Evolutionary conservation across 768 basidiomycete species (phyloP).

Genomic region (Leccinum boreale): DNA sequence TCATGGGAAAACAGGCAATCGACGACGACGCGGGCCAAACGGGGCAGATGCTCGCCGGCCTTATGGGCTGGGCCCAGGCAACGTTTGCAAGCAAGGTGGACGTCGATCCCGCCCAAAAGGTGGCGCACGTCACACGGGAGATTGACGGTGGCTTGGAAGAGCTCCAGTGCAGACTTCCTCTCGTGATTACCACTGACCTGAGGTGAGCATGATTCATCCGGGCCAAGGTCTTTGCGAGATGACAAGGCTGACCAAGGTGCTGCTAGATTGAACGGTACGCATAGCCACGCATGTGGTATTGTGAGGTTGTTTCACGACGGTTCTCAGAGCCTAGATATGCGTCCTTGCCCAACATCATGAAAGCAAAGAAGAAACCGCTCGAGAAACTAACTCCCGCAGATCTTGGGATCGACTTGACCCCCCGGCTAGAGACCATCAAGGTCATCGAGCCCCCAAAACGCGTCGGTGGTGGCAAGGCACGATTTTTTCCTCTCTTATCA

Average conservation of each 20-base stretch:
- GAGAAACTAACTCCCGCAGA: constrained; percentile 79
- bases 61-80: constrained; percentile 90
- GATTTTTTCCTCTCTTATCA: constrained; percentile 7
- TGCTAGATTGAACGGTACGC: constrained; percentile 68
- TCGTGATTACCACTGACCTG: constrained; percentile 90
- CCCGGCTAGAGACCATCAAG: constrained; percentile 80
- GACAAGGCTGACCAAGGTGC: background rate
- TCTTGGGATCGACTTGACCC: constrained; percentile 80
- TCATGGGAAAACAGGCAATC: constrained; percentile 97
- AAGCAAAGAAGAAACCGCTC: constrained; percentile 98
- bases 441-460: constrained; percentile 89
- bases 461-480: constrained; percentile 85
- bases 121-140: constrained; percentile 77
- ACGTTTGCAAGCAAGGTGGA: constrained; percentile 91
- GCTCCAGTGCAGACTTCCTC: constrained; percentile 72
- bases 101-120: constrained; percentile 58
- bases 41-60: constrained; percentile 94
- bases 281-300: background rate
- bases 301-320: background rate
- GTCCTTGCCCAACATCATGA: constrained; percentile 96
- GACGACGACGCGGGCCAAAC: constrained; percentile 96
- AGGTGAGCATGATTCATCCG: constrained; percentile 49
- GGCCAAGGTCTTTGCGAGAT: background rate
- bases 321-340: constrained; percentile 89
- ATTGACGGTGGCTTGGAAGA: constrained; percentile 94